Evolutionary conservation across 176 grass and related monocot species (phyloP).

Genomic region (Eleusine coracana): DNA sequence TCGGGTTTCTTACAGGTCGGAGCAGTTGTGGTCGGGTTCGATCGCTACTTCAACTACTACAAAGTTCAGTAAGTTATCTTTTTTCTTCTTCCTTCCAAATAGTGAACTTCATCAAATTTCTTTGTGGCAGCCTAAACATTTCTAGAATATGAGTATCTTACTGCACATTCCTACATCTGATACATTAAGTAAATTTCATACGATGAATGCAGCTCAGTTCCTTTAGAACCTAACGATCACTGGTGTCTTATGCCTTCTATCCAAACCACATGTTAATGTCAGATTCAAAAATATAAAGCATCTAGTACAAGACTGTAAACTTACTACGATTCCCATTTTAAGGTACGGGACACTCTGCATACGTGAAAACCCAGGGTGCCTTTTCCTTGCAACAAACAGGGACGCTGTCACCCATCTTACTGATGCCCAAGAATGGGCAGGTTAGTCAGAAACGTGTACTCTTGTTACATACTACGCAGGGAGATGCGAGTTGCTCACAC

Average conservation of each 20-base stretch:
- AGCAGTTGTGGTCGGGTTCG: conserved; percentile 96
- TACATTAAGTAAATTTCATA: background rate
- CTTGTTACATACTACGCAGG: background rate
- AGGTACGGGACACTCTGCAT: conserved; percentile 94
- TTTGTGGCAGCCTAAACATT: background rate
- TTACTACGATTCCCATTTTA: conserved; percentile 15
- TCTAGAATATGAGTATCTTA: background rate
- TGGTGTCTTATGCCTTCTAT: background rate
- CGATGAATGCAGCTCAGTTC: background rate
- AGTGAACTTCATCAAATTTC: background rate
- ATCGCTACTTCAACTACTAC: conserved; percentile 97
- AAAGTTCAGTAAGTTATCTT: conserved; percentile 91
- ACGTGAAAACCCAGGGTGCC: conserved; percentile 91
- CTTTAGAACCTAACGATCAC: background rate
- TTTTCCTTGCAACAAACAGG: conserved; percentile 96
- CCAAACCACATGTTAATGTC: no score
- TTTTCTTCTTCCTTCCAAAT: conserved; percentile 8
- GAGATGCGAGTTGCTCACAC: conserved; percentile 13
- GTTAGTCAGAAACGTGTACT: conserved; percentile 41
- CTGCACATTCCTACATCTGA: background rate
- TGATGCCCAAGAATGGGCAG: conserved; percentile 99
- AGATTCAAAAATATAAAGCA: background rate
- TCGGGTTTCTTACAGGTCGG: conserved; percentile 70
- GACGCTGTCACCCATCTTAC: conserved; percentile 98
- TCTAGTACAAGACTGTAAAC: background rate